phyloP scores from a whole-genome alignment of 2,329 filamentous ascomycete species.

The Claviceps humidiphila region DNA sequence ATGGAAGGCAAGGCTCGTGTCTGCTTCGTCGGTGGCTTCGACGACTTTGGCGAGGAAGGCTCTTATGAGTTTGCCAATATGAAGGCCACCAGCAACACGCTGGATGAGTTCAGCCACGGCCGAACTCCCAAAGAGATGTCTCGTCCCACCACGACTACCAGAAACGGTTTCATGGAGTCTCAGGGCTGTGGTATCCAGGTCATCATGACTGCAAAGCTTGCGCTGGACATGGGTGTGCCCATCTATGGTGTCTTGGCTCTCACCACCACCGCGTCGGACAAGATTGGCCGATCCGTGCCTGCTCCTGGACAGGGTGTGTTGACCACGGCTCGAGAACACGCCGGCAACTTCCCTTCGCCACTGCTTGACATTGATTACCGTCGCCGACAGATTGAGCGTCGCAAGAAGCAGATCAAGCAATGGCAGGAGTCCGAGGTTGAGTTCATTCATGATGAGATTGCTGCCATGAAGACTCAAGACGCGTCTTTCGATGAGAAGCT shows the following conservation, averaged over 20 bases:
- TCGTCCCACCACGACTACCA: constrained; percentile 86
- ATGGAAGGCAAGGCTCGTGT: constrained; percentile 95
- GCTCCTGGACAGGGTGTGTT: constrained; percentile 94
- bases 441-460: constrained; percentile 83
- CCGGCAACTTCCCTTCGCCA: constrained; percentile 86
- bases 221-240: constrained; percentile 94
- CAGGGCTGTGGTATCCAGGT: constrained; percentile 97
- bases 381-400: constrained; percentile 83
- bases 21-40: constrained; percentile 96
- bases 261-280: constrained; percentile 93
- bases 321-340: constrained; percentile 82
- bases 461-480: constrained; percentile 75
- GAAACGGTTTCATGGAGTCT: constrained; percentile 98
- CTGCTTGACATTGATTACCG: constrained; percentile 97
- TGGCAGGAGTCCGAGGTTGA: constrained; percentile 94
- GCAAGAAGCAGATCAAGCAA: constrained; percentile 85
- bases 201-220: constrained; percentile 94
- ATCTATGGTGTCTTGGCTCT: constrained; percentile 91
- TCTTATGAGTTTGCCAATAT: constrained; percentile 99
- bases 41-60: constrained; percentile 98
- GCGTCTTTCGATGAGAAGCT: constrained; percentile 66
- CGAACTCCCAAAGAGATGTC: constrained; percentile 97
- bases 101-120: constrained; percentile 90
- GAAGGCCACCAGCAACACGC: constrained; percentile 97
- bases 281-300: constrained; percentile 95